These are phyloP conservation scores for Fraxinus americana DNA, from an alignment of 257 asterid genomes.

Conservation along the genomic window DNA sequence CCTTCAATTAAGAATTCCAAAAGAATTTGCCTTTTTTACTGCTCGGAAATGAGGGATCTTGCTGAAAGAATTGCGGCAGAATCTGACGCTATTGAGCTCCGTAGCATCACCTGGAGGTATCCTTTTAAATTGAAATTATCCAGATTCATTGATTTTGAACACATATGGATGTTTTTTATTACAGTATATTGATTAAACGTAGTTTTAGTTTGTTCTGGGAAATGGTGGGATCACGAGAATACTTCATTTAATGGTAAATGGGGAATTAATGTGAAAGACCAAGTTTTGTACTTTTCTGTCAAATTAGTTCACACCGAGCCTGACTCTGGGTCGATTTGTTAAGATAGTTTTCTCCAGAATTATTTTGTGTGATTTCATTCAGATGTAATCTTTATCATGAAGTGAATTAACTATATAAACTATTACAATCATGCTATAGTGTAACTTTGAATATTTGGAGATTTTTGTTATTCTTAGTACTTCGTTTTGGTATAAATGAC, in stretches of 20 bases:
- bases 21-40: constrained; percentile 73
- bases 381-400: not conserved
- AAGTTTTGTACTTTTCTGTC: not conserved
- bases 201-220: constrained; percentile 2
- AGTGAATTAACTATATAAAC: too few relatives aligned
- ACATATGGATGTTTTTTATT: not conserved
- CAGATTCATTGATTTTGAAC: not conserved
- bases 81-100: constrained; percentile 92
- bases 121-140: not conserved
- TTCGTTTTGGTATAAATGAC: not conserved
- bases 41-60: constrained; percentile 85
- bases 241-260: not conserved
- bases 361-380: not conserved
- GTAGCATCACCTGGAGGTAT: constrained; percentile 88
- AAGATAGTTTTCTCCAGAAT: not conserved
- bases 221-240: not conserved
- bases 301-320: not conserved
- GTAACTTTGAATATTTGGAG: not conserved
- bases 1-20: constrained; percentile 47
- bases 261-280: not conserved
- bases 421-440: not conserved
- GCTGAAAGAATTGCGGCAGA: constrained; percentile 81
- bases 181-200: not conserved
- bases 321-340: not conserved
- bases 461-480: too few relatives aligned